Percentiles rank a stretch among this genome's conserved stretches.
phyloP scores from a whole-genome alignment of 345 rosid species.

The Eucalyptus leucophloia region DNA sequence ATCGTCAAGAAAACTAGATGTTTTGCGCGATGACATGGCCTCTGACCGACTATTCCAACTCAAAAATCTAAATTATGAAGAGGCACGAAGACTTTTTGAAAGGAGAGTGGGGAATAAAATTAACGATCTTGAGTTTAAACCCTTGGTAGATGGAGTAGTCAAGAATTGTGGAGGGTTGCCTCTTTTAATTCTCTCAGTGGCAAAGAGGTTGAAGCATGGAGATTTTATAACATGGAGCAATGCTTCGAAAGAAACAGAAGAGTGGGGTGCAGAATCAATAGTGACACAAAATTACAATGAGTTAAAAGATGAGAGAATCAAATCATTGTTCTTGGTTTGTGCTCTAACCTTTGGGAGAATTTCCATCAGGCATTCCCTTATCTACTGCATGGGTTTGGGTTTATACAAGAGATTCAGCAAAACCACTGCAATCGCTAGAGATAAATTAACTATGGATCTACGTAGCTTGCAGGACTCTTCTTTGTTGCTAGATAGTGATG shows the following conservation, averaged over 20 bases:
- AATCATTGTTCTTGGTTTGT: neutral
- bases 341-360: neutral
- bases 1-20: neutral
- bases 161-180: neutral
- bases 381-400: neutral
- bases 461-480: rapidly evolving
- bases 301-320: neutral
- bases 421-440: neutral
- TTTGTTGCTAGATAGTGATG: no score
- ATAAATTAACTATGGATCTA: neutral
- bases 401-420: neutral
- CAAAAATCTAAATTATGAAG: no score
- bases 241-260: neutral
- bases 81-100: neutral
- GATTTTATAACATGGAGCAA: neutral
- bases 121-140: rapidly evolving
- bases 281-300: neutral
- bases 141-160: neutral
- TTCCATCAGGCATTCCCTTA: rapidly evolving
- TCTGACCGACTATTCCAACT: neutral
- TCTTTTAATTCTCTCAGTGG: rapidly evolving
- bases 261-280: rapidly evolving
- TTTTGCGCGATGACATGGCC: neutral
- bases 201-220: neutral
- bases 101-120: rapidly evolving